Percentiles rank a stretch among this genome's conserved stretches.
phyloP scores from a whole-genome alignment of 306 rosid genomes.

The Luffa acutangula region DNA sequence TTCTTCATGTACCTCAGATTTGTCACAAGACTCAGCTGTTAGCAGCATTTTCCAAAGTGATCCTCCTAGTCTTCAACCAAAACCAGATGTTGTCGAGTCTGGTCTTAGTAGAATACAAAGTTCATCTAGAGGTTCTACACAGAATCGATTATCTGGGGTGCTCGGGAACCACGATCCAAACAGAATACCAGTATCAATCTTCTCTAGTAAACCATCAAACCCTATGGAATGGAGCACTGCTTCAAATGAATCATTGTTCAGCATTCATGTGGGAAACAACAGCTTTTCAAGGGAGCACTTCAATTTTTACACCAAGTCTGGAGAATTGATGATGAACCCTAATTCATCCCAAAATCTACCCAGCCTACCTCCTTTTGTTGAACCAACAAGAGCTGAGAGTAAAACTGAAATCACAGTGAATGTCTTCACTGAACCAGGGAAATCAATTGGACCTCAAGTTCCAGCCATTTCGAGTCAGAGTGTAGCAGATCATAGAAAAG shows the following conservation, averaged over 20 bases:
- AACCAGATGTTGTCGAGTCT: neutral
- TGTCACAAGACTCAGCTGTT: neutral
- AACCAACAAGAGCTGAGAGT: slow-evolving; percentile 1
- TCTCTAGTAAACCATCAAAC: slow-evolving; percentile 12
- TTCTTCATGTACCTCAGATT: slow-evolving; percentile 1
- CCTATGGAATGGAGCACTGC: slow-evolving; percentile 18
- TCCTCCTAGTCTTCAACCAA: neutral
- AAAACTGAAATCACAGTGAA: neutral
- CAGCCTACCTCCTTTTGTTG: neutral
- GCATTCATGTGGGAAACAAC: slow-evolving; percentile 16
- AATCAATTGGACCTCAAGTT: neutral
- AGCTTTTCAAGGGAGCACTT: slow-evolving; percentile 18
- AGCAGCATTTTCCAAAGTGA: neutral
- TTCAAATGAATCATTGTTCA: slow-evolving; percentile 16
- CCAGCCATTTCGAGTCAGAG: neutral
- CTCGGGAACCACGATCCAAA: slow-evolving; percentile 3
- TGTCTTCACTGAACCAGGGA: neutral
- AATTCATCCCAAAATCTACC: neutral
- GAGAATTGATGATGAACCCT: slow-evolving; percentile 1
- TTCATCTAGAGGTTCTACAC: neutral
- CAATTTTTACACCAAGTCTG: slow-evolving; percentile 5
- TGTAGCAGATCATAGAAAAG: neutral
- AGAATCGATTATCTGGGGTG: neutral
- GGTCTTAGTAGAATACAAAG: neutral
- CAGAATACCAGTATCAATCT: slow-evolving; percentile 6